Percentiles rank a stretch among this genome's conserved stretches.
phyloP scores from a whole-genome alignment of 78 protist species.

The Mastigamoeba balamuthi region DNA sequence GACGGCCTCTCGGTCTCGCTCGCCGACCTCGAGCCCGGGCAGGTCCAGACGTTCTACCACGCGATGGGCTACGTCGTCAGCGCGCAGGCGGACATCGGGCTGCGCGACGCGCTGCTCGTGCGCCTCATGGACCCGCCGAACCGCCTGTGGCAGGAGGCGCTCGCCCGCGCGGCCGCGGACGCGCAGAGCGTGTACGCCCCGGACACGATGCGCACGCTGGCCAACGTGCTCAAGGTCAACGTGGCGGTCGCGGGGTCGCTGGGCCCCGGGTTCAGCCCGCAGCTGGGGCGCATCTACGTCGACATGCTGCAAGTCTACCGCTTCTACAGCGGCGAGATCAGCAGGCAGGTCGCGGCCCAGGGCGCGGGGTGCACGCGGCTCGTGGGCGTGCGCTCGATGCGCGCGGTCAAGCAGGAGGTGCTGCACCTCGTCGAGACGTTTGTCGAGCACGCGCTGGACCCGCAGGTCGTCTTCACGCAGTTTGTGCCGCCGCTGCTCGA shows the following conservation, averaged over 20 bases:
- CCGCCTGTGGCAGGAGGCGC: background rate
- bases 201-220: constrained; percentile 7
- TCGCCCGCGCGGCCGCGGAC: background rate
- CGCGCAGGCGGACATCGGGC: constrained; percentile 19
- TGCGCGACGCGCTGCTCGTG: constrained; percentile 46
- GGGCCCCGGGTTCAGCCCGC: constrained; percentile 65
- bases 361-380: constrained; percentile 12
- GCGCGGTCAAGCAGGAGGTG: constrained; percentile 74
- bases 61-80: constrained; percentile 88
- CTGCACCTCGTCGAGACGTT: constrained; percentile 67
- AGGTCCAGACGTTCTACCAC: constrained; percentile 87
- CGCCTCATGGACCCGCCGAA: constrained; percentile 81
- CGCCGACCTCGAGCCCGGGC: constrained; percentile 65
- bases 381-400: constrained; percentile 38
- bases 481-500: constrained; percentile 78
- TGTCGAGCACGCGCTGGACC: constrained; percentile 40
- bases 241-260: constrained; percentile 51
- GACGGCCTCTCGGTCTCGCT: constrained; percentile 27
- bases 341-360: constrained; percentile 27
- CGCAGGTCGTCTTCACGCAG: constrained; percentile 4
- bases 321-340: constrained; percentile 48
- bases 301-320: constrained; percentile 69
- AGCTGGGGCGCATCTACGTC: constrained; percentile 70
- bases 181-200: background rate
- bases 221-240: constrained; percentile 68